phyloP scores from a whole-genome alignment of 1,284 basidiomycete species.

The Mycena sp. region DNA sequence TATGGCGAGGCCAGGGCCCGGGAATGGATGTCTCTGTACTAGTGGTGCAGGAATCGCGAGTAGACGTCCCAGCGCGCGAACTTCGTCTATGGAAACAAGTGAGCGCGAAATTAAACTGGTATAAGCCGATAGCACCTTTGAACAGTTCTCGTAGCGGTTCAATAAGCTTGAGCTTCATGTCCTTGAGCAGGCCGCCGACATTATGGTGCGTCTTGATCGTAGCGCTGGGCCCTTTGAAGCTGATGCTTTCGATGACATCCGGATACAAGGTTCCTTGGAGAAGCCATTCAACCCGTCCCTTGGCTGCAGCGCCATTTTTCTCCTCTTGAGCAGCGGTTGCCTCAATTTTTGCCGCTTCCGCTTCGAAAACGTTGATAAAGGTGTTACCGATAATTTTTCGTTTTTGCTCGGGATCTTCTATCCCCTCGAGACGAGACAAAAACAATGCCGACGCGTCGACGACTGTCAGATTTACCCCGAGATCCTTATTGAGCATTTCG shows the following conservation, averaged over 20 bases:
- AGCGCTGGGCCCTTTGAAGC: slow-evolving; percentile 98
- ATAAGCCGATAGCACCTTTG: slow-evolving; percentile 76
- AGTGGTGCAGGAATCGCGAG: slow-evolving; percentile 93
- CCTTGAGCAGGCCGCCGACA: slow-evolving; percentile 94
- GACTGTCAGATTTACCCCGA: slow-evolving; percentile 97
- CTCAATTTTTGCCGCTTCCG: slow-evolving; percentile 92
- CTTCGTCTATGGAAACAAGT: slow-evolving; percentile 79
- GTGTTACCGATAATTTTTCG: slow-evolving; percentile 99
- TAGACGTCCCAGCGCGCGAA: slow-evolving; percentile 91
- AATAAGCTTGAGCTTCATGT: slow-evolving; percentile 99
- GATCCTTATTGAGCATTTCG: slow-evolving; percentile 92
- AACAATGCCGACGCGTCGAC: slow-evolving; percentile 97
- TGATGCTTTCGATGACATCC: slow-evolving; percentile 99
- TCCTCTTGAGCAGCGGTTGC: slow-evolving; percentile 82
- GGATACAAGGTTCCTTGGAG: slow-evolving; percentile 99
- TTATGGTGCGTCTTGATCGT: slow-evolving; percentile 99
- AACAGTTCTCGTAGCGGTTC: slow-evolving; percentile 98
- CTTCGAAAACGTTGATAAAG: slow-evolving; percentile 98
- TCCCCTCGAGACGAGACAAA: slow-evolving; percentile 86
- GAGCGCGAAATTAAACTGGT: background rate
- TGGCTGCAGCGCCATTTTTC: slow-evolving; percentile 71
- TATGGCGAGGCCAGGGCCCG: slow-evolving; percentile 98
- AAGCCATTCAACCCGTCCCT: slow-evolving; percentile 96
- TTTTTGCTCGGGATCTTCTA: slow-evolving; percentile 98
- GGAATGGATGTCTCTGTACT: slow-evolving; percentile 99